Conservation (phyloP, 208 protist species). For the Trypanosoma rangeli region DNA sequence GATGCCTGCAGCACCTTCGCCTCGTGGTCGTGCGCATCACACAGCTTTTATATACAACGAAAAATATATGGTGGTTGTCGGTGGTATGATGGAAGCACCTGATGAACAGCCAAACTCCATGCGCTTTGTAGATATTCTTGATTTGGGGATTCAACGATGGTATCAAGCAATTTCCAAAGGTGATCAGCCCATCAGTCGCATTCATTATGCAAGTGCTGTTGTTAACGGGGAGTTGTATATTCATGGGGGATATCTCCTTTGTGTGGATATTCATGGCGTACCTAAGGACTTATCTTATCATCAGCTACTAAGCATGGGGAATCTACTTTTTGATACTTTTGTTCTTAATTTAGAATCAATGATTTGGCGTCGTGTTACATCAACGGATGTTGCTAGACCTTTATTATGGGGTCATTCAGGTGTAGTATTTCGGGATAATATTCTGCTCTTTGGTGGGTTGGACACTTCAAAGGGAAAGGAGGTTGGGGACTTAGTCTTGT, state of each 20-base stretch:
- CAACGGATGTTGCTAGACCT: neutral
- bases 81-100: conserved; percentile 14
- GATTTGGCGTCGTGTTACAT: conserved; percentile 18
- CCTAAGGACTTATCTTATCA: conserved; percentile 9
- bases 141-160: conserved; percentile 1
- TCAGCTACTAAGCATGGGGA: conserved; percentile 9
- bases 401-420: conserved; percentile 15
- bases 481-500: conserved; percentile 11
- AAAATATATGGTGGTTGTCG: conserved; percentile 14
- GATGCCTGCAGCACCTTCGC: neutral
- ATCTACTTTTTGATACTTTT: conserved; percentile 16
- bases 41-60: conserved; percentile 7
- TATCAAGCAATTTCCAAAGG: conserved; percentile 7
- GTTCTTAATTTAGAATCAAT: conserved; percentile 19
- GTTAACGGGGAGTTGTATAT: conserved; percentile 2
- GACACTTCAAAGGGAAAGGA: conserved; percentile 16
- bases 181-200: conserved; percentile 16
- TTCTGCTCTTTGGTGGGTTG: conserved; percentile 17
- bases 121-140: conserved; percentile 14
- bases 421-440: conserved; percentile 13
- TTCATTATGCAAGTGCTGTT: conserved; percentile 12
- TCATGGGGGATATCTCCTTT: conserved; percentile 16
- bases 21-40: conserved; percentile 16
- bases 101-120: conserved; percentile 9
- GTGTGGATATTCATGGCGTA: conserved; percentile 3